Base-by-base conservation (phyloP, 1,284 basidiomycete species). In the Pisolithus thermaeus region DNA sequence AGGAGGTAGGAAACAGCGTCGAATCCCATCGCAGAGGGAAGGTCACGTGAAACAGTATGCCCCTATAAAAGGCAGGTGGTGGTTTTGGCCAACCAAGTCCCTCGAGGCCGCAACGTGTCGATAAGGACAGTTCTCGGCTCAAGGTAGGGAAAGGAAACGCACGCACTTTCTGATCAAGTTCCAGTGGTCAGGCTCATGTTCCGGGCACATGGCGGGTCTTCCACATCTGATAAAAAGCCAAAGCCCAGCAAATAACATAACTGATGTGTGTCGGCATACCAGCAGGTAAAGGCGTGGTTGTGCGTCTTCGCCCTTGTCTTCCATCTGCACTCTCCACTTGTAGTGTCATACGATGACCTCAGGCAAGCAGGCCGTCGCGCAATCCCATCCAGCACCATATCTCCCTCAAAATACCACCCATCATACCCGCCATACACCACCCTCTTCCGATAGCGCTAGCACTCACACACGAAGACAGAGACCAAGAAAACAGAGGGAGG, bases 351-450 rank as follows among this genome's bases (percentile, higher is more conserved):
- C 67, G 63, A 66, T 69, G 64, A 53, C 66, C 63, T 63, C 66
- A 62, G 61, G 63, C 23, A 66, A 61, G 60, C 65, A 58, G 56
- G 46, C 65, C 55, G 56, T 61, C 56, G 63, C 67, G 52, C 53
- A 55, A 55, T 50, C 67, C 50, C 64, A 64, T 53, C 47, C 62
- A 48, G 53, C 77, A 39, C 81, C 81, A 54, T 84, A 80, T 70
- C 75, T 81, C 56, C 77, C 77, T 49, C 77, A 80, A 61, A 67
- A 72, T 64, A 73, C 77, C 62, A 74, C 71, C 48, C 79, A 77
- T 61, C 77, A 79, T 64, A 79, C 74, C 55, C 80, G 78, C 60
- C 59, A 72, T 58, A 70, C 76, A 38, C 71, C 77, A 56, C 68
- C 75, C 54, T 72, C 77, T 18, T 70, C 76, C 48, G 79, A 83